Evolutionary conservation across 2,329 filamentous ascomycete species (phyloP), one percentile per base, ranked within the genome.

Genomic region (Gremmenia infestans): DNA sequence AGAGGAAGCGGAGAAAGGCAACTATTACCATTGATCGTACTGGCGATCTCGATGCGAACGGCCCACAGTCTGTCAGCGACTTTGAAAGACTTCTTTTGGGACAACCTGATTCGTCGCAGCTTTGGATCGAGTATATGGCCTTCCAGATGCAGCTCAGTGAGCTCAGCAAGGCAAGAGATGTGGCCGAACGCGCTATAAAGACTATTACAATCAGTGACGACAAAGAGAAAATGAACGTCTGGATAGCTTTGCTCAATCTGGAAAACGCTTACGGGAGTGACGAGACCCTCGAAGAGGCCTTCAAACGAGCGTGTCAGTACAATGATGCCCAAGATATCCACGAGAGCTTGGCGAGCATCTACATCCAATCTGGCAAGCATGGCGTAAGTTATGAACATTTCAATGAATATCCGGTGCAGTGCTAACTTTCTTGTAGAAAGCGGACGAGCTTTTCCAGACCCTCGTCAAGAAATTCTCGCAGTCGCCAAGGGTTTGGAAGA

Each of bases 71-170:
- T 1, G 82, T 89, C 15, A 89, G 88, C 60, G 95, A 99, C 72
- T 99, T 91, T 71, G 95, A 99, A 74, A 87, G 94, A 64, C 85
- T 97, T 23, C 82, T 99, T 43, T 83, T 99, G 22, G 90, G 91
- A 54, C 89, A 96, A 70, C 91, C 94, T 2, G 91, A 97, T 74
- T 93, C 89, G n/a, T 95, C 93, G 0, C 79, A 87, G 59, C 81
- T 97, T 28, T 99, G 94, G 94, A 89, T 97, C 53, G 83, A 90
- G 63, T 99, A 99, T 75, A 97, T 99, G 91, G 91, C 92, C n/a
- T 96, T 96, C 81, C 91, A 97, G 73, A 86, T 97, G 72, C 88
- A 96, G 69, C 82, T 96, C 52, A 90, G 90, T 69, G 94, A 99
- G 73, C 79, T 95, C 19, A 84, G 87, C 59, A 94, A 91, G 73